A percentile compares a stretch with the other conserved stretches of the same genome.
Evolutionary conservation across 345 rosid genomes (phyloP).

Genomic region (Mallotus nudiflorus): DNA sequence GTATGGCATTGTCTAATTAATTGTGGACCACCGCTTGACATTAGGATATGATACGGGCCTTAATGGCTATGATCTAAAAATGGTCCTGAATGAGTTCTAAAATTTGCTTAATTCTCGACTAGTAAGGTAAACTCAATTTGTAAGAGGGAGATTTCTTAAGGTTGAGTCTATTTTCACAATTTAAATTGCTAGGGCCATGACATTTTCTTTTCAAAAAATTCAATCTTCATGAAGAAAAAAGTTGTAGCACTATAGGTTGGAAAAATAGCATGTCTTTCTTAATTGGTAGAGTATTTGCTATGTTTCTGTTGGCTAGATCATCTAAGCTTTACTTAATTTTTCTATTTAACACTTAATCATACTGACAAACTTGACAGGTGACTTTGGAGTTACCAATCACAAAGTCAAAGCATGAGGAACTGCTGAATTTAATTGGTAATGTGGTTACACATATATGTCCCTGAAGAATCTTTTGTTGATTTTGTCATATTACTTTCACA

Average conservation of each 20-base stretch:
- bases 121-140: not conserved
- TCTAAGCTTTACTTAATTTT: conserved; percentile 4
- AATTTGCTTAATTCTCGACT: not conserved
- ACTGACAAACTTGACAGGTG: conserved; percentile 43
- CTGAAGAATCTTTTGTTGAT: conserved; percentile 5
- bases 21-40: not conserved
- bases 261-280: too few species aligned
- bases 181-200: too few species aligned
- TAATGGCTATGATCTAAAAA: not conserved
- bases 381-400: conserved; percentile 61
- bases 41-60: not conserved
- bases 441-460: conserved; percentile 35
- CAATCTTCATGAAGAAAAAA: too few species aligned
- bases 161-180: too few species aligned
- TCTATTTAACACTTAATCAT: not conserved
- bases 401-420: conserved; percentile 48
- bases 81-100: not conserved
- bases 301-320: conserved; percentile 8
- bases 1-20: not conserved
- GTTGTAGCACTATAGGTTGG: too few species aligned
- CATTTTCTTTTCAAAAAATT: too few species aligned
- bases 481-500: not conserved
- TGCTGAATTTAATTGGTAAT: conserved; percentile 37
- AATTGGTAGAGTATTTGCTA: not conserved
- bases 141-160: not conserved